Evolutionary conservation across 257 asterid genomes (phyloP).

Genomic region (Penstemon eatonii): DNA sequence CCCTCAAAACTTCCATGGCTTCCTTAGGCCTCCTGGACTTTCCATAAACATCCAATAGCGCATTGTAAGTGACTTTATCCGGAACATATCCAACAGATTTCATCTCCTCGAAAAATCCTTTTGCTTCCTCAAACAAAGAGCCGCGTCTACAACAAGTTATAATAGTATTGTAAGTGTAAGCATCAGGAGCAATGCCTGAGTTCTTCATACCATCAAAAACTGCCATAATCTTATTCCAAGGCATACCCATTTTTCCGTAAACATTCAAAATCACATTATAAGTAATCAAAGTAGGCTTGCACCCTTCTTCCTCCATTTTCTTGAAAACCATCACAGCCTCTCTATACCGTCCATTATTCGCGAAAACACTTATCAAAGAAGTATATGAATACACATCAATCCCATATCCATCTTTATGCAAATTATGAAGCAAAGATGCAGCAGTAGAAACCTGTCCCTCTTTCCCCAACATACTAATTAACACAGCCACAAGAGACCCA

Average conservation of each 20-base stretch:
- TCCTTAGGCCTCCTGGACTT: conserved; percentile 82
- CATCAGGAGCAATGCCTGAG: conserved; percentile 69
- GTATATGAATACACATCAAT: conserved; percentile 87
- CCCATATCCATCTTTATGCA: conserved; percentile 62
- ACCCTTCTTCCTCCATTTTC: conserved; percentile 92
- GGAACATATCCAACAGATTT: conserved; percentile 68
- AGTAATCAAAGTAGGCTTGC: conserved; percentile 77
- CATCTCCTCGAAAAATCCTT: conserved; percentile 77
- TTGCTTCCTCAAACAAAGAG: conserved; percentile 78
- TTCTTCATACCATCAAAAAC: conserved; percentile 71
- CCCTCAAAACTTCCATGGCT: conserved; percentile 81
- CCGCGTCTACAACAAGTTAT: conserved; percentile 86
- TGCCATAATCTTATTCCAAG: conserved; percentile 67
- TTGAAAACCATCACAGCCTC: conserved; percentile 77
- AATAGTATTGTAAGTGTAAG: conserved; percentile 84
- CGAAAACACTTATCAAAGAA: conserved; percentile 61
- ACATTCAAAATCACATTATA: conserved; percentile 86
- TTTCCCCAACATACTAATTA: conserved; percentile 72
- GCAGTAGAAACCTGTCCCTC: conserved; percentile 64
- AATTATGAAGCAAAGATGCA: conserved; percentile 57
- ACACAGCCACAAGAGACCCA: conserved; percentile 72
- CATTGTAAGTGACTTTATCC: conserved; percentile 87
- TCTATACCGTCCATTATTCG: conserved; percentile 63
- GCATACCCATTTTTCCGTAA: conserved; percentile 96
- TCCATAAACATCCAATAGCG: conserved; percentile 84